Conservation (phyloP, 2,329 filamentous ascomycete species). For the Magnaporthiopsis incrustans region DNA sequence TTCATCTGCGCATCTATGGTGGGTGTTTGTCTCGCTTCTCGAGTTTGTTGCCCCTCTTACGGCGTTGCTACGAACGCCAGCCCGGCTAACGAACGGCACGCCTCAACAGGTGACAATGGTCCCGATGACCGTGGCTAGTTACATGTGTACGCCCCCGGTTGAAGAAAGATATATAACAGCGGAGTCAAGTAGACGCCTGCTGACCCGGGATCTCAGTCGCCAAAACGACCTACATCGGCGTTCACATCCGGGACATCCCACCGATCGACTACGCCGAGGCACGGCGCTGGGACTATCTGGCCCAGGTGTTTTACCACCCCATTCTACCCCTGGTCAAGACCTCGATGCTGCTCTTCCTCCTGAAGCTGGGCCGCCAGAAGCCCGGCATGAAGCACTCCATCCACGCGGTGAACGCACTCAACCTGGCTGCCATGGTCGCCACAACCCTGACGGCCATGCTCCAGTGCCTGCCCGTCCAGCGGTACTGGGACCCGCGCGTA, state of each 20-base stretch:
- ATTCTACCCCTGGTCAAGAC: constrained; percentile 70
- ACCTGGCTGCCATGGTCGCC: constrained; percentile 65
- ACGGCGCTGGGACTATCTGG: constrained; percentile 23
- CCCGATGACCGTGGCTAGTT: constrained; percentile 20
- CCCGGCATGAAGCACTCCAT: constrained; percentile 19
- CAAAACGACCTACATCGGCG: constrained; percentile 23
- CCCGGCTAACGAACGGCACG: neutral
- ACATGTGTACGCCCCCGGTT: constrained; percentile 17
- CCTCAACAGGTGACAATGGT: constrained; percentile 17
- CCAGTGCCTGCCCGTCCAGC: constrained; percentile 3
- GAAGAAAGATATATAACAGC: neutral
- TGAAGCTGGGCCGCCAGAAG: constrained; percentile 22
- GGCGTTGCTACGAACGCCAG: neutral
- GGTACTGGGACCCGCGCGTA: neutral
- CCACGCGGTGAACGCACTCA: constrained; percentile 37
- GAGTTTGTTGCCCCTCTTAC: neutral
- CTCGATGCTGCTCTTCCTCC: constrained; percentile 25
- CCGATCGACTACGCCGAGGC: constrained; percentile 16
- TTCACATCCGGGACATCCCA: constrained; percentile 16
- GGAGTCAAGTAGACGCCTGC: neutral
- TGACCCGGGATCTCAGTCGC: constrained; percentile 14
- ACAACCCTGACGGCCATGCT: constrained; percentile 1
- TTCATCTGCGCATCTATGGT: constrained; percentile 4
- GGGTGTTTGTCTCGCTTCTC: neutral
- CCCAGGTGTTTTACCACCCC: constrained; percentile 44